Base-by-base conservation (phyloP, 768 basidiomycete genomes). In the Leucogyrophana mollusca region DNA sequence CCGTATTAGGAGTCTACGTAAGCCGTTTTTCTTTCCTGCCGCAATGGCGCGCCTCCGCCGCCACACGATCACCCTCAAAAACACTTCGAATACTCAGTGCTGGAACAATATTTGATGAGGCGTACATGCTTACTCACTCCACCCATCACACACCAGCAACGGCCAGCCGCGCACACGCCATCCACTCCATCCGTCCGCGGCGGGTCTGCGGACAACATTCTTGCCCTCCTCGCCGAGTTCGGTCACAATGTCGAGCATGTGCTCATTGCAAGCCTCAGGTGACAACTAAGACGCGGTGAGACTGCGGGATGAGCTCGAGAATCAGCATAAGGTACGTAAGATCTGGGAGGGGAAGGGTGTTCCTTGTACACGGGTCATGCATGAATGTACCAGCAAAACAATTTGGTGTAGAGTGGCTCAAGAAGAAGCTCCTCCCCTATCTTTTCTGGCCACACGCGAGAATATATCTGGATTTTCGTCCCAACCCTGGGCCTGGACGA, bases 291-390 rank as follows among this genome's bases (percentile, higher is more conserved):
- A 91, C 47, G 90, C 84, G 2, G 64, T 64, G 35, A 76, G 73
- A 60, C 71, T 92, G 17, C 61, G 84, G 45, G 69, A 72, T 36
- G 82, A 89, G 40, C 74, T 91, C 36, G 82, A 88, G 46, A 66
- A 66, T 4, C 79, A 80, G 74, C 51, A 90, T 84, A 23, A 74
- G 77, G 40, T 87, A 80, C 85, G 85, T 69, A 88, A 89, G 64
- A 62, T 87, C 17, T 84, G 84, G 81, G 77, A 80, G 21, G 77
- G 78, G 9, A 76, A 80, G 11, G 82, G 85, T 40, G 86, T 91
- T 18, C 90, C 90, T 1, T 80, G 77, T 42, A 88, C 90, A 14
- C 92, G 89, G 87, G 81, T 93, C 30, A 58, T 93, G 22, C 80
- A 88, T 65, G 76, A 86, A 40, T 77, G 87, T 85, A n/a, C n/a